Evolutionary conservation across 345 rosid genomes (phyloP).

Genomic region (Isatis tinctoria): DNA sequence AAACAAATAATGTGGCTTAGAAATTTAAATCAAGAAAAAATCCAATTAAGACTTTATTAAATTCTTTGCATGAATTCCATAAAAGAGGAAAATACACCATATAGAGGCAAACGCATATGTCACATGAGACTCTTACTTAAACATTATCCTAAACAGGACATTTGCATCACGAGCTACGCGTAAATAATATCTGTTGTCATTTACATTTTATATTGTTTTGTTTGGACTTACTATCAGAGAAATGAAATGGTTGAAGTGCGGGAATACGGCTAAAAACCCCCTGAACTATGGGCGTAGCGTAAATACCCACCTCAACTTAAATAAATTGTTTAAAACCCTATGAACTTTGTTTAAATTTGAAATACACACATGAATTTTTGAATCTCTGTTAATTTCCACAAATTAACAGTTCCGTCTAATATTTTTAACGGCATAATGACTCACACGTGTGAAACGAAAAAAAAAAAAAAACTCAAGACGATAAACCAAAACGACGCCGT

Average conservation of each 20-base stretch:
- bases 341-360: too few relatives aligned
- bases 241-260: constrained; percentile 19
- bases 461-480: too few relatives aligned
- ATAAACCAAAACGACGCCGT: too few relatives aligned
- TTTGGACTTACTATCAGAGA: constrained; percentile 25
- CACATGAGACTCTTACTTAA: constrained; percentile 8
- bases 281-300: too few relatives aligned
- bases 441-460: too few relatives aligned
- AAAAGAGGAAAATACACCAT: not conserved
- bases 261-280: too few relatives aligned
- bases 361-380: too few relatives aligned
- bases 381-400: too few relatives aligned
- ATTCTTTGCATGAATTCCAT: not conserved
- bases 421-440: too few relatives aligned
- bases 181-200: constrained; percentile 12
- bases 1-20: not conserved
- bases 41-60: not conserved
- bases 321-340: too few relatives aligned
- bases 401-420: too few relatives aligned
- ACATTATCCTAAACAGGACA: constrained; percentile 21
- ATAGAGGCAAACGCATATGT: constrained; percentile 22
- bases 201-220: constrained; percentile 17
- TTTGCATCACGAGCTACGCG: not conserved
- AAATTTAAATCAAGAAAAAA: not conserved
- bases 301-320: too few relatives aligned